Conservation (phyloP, 805 yeast species). For the Candida saitoana region DNA sequence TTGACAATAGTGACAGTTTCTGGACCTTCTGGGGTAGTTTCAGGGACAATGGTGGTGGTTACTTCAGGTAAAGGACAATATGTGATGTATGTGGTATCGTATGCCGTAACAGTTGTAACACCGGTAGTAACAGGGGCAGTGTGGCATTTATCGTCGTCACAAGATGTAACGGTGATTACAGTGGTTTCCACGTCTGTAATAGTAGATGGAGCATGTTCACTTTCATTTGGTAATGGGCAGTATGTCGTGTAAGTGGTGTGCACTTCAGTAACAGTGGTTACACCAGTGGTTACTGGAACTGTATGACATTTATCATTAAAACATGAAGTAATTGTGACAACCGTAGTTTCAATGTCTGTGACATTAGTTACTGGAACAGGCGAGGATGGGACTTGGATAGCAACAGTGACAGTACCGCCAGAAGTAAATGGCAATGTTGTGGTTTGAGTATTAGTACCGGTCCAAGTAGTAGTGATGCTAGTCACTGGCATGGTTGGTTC, state of each 20-base stretch:
- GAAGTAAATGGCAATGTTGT: slow-evolving; percentile 7
- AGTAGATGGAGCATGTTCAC: slow-evolving; percentile 4
- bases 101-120: slow-evolving; percentile 18
- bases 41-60: neutral
- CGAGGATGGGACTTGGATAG: slow-evolving; percentile 11
- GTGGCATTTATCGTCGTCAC: slow-evolving; percentile 29
- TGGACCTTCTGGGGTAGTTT: too few species aligned
- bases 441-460: neutral
- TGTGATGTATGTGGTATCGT: slow-evolving; percentile 19
- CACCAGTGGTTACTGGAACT: slow-evolving; percentile 21
- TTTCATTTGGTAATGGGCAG: slow-evolving; percentile 22
- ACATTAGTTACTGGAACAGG: slow-evolving; percentile 2
- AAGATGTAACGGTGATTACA: slow-evolving; percentile 34
- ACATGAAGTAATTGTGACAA: slow-evolving; percentile 26
- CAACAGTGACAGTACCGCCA: slow-evolving; percentile 10
- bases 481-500: neutral
- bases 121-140: slow-evolving; percentile 31
- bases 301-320: slow-evolving; percentile 22
- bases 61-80: slow-evolving; percentile 13
- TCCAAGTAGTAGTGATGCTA: neutral
- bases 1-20: slow-evolving; percentile 1
- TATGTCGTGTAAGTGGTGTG: slow-evolving; percentile 38
- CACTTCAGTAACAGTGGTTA: slow-evolving; percentile 26
- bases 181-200: slow-evolving; percentile 20
- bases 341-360: slow-evolving; percentile 18